Conservation (phyloP, 2,329 filamentous ascomycete genomes). For the Cordyceps militaris region DNA sequence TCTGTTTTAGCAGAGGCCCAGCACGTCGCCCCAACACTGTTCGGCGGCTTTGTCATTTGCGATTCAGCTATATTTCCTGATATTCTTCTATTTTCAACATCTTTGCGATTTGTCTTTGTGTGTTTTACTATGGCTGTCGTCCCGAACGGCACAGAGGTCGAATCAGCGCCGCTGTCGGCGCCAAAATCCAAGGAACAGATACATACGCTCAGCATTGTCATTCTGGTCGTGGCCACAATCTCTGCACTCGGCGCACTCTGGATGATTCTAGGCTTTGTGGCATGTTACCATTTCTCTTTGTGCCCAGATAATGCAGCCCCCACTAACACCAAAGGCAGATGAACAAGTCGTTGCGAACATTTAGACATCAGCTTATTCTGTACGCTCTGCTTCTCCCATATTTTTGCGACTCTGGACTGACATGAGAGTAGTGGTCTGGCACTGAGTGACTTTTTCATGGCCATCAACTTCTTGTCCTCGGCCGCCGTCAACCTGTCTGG, state of each 20-base stretch:
- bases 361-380: conserved; percentile 7
- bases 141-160: neutral
- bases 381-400: neutral
- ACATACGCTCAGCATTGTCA: conserved; percentile 3
- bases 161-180: conserved; percentile 7
- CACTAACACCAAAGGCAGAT: neutral
- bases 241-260: neutral
- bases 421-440: conserved; percentile 25
- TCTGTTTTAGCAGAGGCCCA: neutral
- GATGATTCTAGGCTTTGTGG: conserved; percentile 9
- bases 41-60: no score
- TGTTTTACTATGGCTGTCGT: neutral
- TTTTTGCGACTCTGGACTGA: neutral
- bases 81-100: neutral
- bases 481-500: conserved; percentile 29
- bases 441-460: conserved; percentile 34
- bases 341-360: conserved; percentile 9
- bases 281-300: neutral
- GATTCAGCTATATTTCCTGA: neutral
- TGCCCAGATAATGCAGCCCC: neutral
- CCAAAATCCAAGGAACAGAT: neutral
- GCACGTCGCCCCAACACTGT: neutral
- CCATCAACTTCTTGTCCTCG: conserved; percentile 32
- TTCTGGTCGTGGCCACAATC: neutral
- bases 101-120: neutral